Conservation (phyloP, 768 basidiomycete genomes). For the Suillus hirtellus region DNA sequence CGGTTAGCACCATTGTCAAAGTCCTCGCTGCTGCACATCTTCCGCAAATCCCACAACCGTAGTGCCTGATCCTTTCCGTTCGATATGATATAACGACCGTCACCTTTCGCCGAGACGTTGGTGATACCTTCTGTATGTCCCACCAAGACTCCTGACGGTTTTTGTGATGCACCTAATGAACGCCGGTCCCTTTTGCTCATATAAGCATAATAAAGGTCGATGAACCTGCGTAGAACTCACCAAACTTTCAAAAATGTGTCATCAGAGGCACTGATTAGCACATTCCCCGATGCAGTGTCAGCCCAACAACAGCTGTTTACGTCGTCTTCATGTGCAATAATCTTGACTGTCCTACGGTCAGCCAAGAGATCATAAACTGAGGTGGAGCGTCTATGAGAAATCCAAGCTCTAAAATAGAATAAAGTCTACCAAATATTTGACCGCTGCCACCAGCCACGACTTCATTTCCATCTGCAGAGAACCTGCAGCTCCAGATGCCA, state of each 20-base stretch:
- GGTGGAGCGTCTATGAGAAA: constrained; percentile 3
- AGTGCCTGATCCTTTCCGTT: constrained; percentile 96
- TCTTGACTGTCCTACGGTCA: constrained; percentile 76
- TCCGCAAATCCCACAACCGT: constrained; percentile 91
- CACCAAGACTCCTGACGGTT: constrained; percentile 90
- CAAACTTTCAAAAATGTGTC: constrained; percentile 95
- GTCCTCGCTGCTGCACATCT: constrained; percentile 79
- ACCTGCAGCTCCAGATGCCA: constrained; percentile 92
- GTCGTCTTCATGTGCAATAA: constrained; percentile 85
- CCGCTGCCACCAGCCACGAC: constrained; percentile 90
- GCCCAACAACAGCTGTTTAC: constrained; percentile 98
- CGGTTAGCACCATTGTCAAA: constrained; percentile 53
- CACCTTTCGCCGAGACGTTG: constrained; percentile 92
- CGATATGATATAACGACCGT: constrained; percentile 92
- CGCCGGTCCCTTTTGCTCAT: constrained; percentile 47
- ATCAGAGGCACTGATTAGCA: constrained; percentile 93
- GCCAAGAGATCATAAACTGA: constrained; percentile 90
- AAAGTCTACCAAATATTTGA: constrained; percentile 65
- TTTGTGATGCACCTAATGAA: constrained; percentile 48
- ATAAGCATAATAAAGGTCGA: neutral
- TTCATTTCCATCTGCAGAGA: constrained; percentile 95
- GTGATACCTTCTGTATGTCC: constrained; percentile 97
- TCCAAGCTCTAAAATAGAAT: constrained; percentile 5
- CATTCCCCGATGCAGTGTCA: constrained; percentile 87
- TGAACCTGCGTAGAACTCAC: constrained; percentile 42